Base-by-base conservation (phyloP, 2,329 filamentous ascomycete species). In the Ilyonectria mors-panacis region DNA sequence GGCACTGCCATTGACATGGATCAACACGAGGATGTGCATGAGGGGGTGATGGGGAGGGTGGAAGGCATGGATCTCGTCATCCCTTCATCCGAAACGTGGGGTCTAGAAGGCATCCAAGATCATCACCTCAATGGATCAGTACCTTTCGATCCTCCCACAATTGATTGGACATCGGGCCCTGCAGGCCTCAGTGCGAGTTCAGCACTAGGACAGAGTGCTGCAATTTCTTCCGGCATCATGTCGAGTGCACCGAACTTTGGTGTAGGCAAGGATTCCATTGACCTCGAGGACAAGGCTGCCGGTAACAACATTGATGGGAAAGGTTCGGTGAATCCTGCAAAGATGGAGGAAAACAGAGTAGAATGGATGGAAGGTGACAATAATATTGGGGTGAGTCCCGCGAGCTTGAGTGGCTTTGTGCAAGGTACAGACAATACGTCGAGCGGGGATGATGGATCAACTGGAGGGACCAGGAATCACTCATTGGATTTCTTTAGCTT, bases 401-500 rank as follows among this genome's bases (percentile, higher is more conserved):
- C 77, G 4, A 81, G 75, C 50, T 65, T 82, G 50, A 75, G 73
- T 21, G 77, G 76, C 13, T 68, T 81, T 35, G 76, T 80, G 28
- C 71, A 78, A 55, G 76, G 73, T 23, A 70, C 76, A 28, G 75
- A 76, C 30, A 79, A 78, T 70, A 59, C 67, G 26, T 51, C 73
- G 54, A 70, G 59, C 9, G 62, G 54, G 12, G 70, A 70, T 56
- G 70, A 66, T 58, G 67, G 59, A 10, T 51, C 53, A 19, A 45
- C 63, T 12, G 65, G 69, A 2, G 69, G 59, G 21, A 70, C 63
- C 17, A 77, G 79, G 66, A 81, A 81, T 56, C 77, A 79, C 51
- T 78, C 82, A 59, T 70, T 84, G 68, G 81, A 83, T 65, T 84
- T 83, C 70, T 80, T 83, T 54, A 79, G 77, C 61, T 79, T 83